These are phyloP conservation scores for Xylaria sp. DNA, from an alignment of 2,329 filamentous ascomycete species.

Conservation along the genomic window DNA sequence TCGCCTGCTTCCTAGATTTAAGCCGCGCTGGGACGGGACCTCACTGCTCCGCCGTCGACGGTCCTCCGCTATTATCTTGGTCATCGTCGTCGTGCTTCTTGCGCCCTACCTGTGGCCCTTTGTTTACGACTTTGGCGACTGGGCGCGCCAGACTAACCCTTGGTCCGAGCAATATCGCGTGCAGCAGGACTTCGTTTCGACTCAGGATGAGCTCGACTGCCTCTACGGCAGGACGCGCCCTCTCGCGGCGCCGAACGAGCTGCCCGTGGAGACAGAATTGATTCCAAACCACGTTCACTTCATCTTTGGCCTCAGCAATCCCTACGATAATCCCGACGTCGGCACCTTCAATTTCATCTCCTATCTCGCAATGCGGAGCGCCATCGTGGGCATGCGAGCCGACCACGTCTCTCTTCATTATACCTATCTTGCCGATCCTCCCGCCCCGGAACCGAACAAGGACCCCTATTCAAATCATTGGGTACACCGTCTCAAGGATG, in stretches of 20 bases:
- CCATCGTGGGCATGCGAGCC: constrained; percentile 52
- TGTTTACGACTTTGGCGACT: constrained; percentile 46
- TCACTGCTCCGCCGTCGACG: constrained; percentile 41
- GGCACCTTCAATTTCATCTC: constrained; percentile 53
- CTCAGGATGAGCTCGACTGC: constrained; percentile 50
- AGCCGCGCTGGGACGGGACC: constrained; percentile 36
- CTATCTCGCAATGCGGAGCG: constrained; percentile 54
- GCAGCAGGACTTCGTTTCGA: constrained; percentile 49
- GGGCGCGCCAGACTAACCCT: constrained; percentile 51
- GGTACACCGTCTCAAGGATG: constrained; percentile 50
- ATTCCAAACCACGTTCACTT: constrained; percentile 55
- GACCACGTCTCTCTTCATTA: constrained; percentile 53
- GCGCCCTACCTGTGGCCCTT: constrained; percentile 42
- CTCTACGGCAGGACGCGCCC: constrained; percentile 45
- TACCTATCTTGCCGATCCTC: constrained; percentile 52
- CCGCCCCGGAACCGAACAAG: constrained; percentile 48
- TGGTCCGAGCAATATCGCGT: constrained; percentile 51
- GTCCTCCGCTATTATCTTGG: constrained; percentile 34
- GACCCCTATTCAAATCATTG: constrained; percentile 52
- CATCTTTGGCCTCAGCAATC: constrained; percentile 53
- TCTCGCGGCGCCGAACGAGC: constrained; percentile 17
- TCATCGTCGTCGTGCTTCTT: constrained; percentile 41
- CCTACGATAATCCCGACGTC: constrained; percentile 46
- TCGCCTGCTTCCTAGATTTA: constrained; percentile 18
- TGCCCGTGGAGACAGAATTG: constrained; percentile 38